Evolutionary conservation across 495 filamentous ascomycete species (phyloP).

Genomic region (Neurospora tetraspora): DNA sequence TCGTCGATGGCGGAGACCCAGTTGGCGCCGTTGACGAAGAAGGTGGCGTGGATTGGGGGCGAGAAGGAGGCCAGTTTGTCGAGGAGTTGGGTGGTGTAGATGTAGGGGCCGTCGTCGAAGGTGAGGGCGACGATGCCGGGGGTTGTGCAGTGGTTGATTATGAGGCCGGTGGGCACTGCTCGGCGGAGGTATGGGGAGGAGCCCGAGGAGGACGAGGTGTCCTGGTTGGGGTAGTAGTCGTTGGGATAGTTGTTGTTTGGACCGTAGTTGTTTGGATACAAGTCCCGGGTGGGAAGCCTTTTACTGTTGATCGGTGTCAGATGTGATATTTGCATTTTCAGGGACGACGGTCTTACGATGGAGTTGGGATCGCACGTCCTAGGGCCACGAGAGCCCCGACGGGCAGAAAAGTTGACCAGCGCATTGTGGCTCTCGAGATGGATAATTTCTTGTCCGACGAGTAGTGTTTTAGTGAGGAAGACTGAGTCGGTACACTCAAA

Average conservation of each 20-base stretch:
- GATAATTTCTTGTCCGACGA: not conserved
- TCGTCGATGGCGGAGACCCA: slow-evolving; percentile 44
- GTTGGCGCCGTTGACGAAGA: slow-evolving; percentile 65
- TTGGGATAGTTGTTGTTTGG: not conserved
- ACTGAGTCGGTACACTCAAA: not conserved
- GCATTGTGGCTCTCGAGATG: not conserved
- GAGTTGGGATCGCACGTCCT: not conserved
- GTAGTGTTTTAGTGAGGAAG: not conserved
- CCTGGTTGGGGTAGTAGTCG: not conserved
- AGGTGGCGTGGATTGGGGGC: slow-evolving; percentile 54
- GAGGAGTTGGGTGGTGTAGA: slow-evolving; percentile 21
- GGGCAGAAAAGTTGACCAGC: not conserved
- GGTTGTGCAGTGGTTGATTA: slow-evolving; percentile 51
- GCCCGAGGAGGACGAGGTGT: not conserved
- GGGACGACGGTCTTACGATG: not conserved
- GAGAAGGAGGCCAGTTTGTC: slow-evolving; percentile 18
- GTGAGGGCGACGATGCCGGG: slow-evolving; percentile 33
- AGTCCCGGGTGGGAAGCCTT: not conserved
- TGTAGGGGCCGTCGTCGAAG: slow-evolving; percentile 37
- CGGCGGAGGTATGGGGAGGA: not conserved
- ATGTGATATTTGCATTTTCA: not conserved
- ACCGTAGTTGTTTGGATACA: not conserved
- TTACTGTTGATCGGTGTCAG: not conserved
- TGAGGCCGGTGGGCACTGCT: slow-evolving; percentile 9
- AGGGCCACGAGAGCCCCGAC: not conserved